Conservation (phyloP, 371 early-diverging fungal genomes). For the Mucor ambiguus region DNA sequence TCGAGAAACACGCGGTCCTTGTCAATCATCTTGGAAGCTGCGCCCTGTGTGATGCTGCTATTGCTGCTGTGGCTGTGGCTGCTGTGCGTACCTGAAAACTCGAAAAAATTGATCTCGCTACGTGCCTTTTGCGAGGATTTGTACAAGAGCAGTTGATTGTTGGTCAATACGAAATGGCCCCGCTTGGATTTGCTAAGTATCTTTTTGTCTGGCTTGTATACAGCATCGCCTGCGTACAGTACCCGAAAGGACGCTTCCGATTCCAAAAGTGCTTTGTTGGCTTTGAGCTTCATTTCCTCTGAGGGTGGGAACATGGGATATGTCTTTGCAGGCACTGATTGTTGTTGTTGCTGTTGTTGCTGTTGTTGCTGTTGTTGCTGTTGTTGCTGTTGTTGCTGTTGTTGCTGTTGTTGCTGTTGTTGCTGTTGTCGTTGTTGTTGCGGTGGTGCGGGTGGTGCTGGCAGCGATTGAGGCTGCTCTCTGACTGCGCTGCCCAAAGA, state of each 20-base stretch:
- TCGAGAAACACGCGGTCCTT: constrained; percentile 29
- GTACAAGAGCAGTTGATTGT: constrained; percentile 33
- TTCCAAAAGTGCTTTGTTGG: neutral
- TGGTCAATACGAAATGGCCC: constrained; percentile 37
- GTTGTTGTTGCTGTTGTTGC: no score
- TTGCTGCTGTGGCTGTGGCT: neutral
- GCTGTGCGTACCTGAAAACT: neutral
- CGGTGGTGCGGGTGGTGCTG: neutral
- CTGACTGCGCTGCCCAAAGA: neutral
- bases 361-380: no score
- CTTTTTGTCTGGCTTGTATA: constrained; percentile 24
- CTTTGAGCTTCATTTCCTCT: constrained; percentile 5
- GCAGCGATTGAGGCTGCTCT: neutral
- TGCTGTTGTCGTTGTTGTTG: neutral
- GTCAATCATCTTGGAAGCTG: constrained; percentile 8
- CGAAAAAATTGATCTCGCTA: constrained; percentile 26
- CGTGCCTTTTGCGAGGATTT: constrained; percentile 40
- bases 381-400: neutral
- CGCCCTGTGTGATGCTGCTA: neutral
- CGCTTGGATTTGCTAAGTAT: constrained; percentile 23
- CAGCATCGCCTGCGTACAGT: constrained; percentile 36
- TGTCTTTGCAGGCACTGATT: no score
- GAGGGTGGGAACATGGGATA: constrained; percentile 22
- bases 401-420: neutral
- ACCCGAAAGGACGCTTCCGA: constrained; percentile 24